Conservation (phyloP, 164 flowering plant genomes). For the Warburgia ugandensis region DNA sequence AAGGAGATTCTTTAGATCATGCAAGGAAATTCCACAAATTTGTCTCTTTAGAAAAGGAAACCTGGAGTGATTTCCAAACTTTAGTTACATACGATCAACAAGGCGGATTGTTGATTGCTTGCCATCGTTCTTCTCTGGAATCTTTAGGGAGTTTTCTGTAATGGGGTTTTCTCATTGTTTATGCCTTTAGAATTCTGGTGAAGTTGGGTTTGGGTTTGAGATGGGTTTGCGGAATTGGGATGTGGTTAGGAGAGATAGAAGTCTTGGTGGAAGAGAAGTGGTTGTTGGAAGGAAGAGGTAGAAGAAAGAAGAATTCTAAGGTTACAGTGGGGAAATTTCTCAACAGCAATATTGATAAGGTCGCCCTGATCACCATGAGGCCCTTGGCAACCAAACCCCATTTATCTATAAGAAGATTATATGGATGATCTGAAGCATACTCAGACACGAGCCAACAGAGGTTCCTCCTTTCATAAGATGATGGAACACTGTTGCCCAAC, state of each 20-base stretch:
- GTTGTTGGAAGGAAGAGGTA: slow-evolving; percentile 43
- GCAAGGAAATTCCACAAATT: slow-evolving; percentile 21
- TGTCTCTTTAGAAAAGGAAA: slow-evolving; percentile 36
- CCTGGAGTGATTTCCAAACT: slow-evolving; percentile 44
- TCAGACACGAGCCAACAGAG: slow-evolving; percentile 35
- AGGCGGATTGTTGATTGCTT: slow-evolving; percentile 42
- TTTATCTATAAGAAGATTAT: slow-evolving; percentile 33
- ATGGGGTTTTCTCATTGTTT: slow-evolving; percentile 27
- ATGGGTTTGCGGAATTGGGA: slow-evolving; percentile 15
- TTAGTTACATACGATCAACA: slow-evolving; percentile 36
- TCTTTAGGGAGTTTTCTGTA: slow-evolving; percentile 36
- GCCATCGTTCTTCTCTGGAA: slow-evolving; percentile 46
- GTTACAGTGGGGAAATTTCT: slow-evolving; percentile 16
- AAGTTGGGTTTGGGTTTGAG: slow-evolving; percentile 18
- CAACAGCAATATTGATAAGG: no score
- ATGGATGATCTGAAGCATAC: slow-evolving; percentile 30
- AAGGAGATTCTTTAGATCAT: slow-evolving; percentile 4
- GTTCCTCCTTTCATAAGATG: slow-evolving; percentile 32
- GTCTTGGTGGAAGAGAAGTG: slow-evolving; percentile 80
- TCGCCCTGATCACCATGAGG: no score
- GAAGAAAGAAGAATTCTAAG: slow-evolving; percentile 7
- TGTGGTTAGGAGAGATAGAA: slow-evolving; percentile 59
- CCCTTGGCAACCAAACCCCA: slow-evolving; percentile 25
- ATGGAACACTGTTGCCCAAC: slow-evolving; percentile 18
- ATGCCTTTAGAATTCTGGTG: slow-evolving; percentile 33